phyloP scores from a whole-genome alignment of 345 rosid species.

The Pistacia atlantica region DNA sequence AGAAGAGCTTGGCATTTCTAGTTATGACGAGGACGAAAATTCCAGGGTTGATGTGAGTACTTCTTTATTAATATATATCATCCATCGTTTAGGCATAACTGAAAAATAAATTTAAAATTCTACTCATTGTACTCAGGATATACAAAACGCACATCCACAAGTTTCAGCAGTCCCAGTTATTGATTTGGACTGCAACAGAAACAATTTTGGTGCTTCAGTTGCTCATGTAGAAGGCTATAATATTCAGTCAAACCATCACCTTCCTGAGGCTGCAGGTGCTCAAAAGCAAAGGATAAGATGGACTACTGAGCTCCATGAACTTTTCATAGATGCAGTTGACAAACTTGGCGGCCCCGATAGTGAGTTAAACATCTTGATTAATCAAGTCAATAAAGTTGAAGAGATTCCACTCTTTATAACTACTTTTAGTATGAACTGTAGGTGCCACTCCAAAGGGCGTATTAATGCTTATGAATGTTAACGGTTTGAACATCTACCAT shows the following conservation, averaged over 20 bases:
- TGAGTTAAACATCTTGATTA: slow-evolving; percentile 13
- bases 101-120: too few species aligned
- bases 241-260: not conserved
- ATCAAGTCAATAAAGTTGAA: not conserved
- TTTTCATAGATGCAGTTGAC: slow-evolving; percentile 32
- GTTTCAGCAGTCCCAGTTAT: not conserved
- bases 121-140: slow-evolving; percentile 17
- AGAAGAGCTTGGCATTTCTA: slow-evolving; percentile 28
- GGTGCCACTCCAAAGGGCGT: slow-evolving; percentile 45
- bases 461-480: slow-evolving; percentile 35
- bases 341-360: slow-evolving; percentile 42
- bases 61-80: too few species aligned
- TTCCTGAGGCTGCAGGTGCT: slow-evolving; percentile 14
- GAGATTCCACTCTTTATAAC: not conserved
- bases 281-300: slow-evolving; percentile 42
- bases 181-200: slow-evolving; percentile 12
- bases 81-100: too few species aligned
- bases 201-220: not conserved
- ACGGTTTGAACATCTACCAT: slow-evolving; percentile 35
- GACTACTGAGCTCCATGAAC: slow-evolving; percentile 41
- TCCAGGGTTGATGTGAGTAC: slow-evolving; percentile 15
- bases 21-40: not conserved
- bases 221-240: not conserved
- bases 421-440: not conserved
- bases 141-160: not conserved